Evolutionary conservation across 1,139 yeast genomes (phyloP), one percentile per base, ranked within the genome.

Genomic region (Martiniozyma asiatica): DNA sequence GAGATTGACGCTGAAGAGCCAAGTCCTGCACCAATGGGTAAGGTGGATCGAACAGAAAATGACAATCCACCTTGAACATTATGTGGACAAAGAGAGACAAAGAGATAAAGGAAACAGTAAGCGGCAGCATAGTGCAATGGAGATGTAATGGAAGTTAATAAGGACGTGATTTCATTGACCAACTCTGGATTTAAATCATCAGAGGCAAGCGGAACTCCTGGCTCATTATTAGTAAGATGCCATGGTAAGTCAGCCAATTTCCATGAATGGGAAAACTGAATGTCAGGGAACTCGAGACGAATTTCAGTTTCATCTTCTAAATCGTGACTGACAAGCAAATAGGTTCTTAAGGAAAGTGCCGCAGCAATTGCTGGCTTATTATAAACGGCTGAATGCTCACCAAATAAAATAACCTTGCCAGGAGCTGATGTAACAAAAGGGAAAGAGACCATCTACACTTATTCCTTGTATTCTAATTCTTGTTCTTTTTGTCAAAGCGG

Each of bases 331-430:
- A 81, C 92, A 22, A 78, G 58, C 20, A 87, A 56, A 45, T 81
- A 89, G 0, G 96, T 82, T 46, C 96, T 63, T 33, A 84, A 60
- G 15, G 85, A 75, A 14, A 84, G 64, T 1, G 94, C 87, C 0
- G 94, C 94, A 1, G 95, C 94, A 34, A 84, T 80, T 16, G 94
- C 94, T 1, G 94, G 93, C 56, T 59, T 81, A 32, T 82, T 76
- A 51, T 81, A 82, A 2, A 89, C 99, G 3, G 93, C 97, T 2
- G 97, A 82, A 50, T 89, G 99, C 50, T 89, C 98, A 15, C 99
- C 99, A 50, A 85, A 92, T 27, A 92, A 66, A 44, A 89, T 92
- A 25, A 85, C 94, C 51, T 92, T 89, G 6, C 97, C 99, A 0
- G 99, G 98, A 2, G 99, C 93, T 37, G 95, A 81, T 3, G 84